Percentiles rank a stretch among this genome's conserved stretches.
phyloP scores from a whole-genome alignment of 1,284 basidiomycete genomes.

The Waitea zeae region DNA sequence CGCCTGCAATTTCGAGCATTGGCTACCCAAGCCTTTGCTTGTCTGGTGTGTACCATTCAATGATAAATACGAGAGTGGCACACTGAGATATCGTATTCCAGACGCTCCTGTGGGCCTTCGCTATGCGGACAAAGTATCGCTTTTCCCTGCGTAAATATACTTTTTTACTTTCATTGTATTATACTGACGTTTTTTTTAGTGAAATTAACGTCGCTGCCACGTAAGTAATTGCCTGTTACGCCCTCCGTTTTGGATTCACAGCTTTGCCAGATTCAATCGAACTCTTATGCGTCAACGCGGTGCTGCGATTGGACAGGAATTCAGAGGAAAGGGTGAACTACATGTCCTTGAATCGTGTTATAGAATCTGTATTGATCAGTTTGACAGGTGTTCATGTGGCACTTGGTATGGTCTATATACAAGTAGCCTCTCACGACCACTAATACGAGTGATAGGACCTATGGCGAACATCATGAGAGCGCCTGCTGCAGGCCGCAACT shows the following conservation, averaged over 20 bases:
- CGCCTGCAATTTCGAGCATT: constrained; percentile 36
- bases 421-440: constrained; percentile 1
- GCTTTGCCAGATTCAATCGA: constrained; percentile 35
- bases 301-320: constrained; percentile 48
- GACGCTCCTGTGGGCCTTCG: constrained; percentile 47
- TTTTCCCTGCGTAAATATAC: constrained; percentile 45
- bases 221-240: constrained; percentile 11
- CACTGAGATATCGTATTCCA: constrained; percentile 8
- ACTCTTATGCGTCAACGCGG: constrained; percentile 47
- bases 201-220: constrained; percentile 61
- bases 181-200: constrained; percentile 13
- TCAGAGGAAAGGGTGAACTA: constrained; percentile 47
- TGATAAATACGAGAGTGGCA: neutral
- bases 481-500: constrained; percentile 51
- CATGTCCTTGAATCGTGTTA: constrained; percentile 30
- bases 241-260: constrained; percentile 3
- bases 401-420: neutral
- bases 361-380: neutral
- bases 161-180: neutral
- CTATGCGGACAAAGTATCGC: constrained; percentile 39
- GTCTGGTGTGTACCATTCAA: constrained; percentile 9
- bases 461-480: constrained; percentile 38
- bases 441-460: constrained; percentile 3
- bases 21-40: constrained; percentile 57
- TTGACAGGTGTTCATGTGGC: neutral